These are phyloP conservation scores for Lotmaria passim DNA, from an alignment of 208 protist species.

Conservation along the genomic window DNA sequence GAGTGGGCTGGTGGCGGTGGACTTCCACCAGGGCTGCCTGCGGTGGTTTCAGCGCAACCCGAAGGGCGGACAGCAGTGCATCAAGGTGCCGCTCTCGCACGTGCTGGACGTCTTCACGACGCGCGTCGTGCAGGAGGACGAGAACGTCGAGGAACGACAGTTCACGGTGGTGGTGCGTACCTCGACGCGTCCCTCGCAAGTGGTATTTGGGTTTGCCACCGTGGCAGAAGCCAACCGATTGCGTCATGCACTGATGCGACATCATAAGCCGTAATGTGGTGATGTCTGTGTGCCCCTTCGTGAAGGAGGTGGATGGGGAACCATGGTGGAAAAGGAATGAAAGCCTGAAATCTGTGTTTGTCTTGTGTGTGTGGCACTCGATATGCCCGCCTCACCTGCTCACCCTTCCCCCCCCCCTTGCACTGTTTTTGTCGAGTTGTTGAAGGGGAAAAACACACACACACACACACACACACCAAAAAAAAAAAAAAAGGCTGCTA, in stretches of 20 bases:
- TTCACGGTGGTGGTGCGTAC: conserved; percentile 70
- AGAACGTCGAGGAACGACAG: conserved; percentile 52
- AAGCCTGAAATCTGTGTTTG: too few species aligned
- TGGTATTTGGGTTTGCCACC: conserved; percentile 82
- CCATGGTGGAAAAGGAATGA: too few species aligned
- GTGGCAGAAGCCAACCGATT: conserved; percentile 60
- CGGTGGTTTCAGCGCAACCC: conserved; percentile 81
- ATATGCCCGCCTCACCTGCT: too few species aligned
- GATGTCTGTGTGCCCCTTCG: not conserved
- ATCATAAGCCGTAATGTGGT: not conserved
- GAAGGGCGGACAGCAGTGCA: conserved; percentile 64
- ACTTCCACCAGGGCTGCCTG: conserved; percentile 59
- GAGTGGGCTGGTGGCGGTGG: conserved; percentile 63
- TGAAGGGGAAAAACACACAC: too few species aligned
- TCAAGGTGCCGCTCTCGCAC: conserved; percentile 51
- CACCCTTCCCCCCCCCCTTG: too few species aligned
- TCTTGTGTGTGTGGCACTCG: too few species aligned
- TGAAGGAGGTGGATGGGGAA: not conserved
- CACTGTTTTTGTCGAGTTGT: too few species aligned
- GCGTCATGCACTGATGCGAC: conserved; percentile 34
- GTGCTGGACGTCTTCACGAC: conserved; percentile 59
- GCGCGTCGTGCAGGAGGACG: conserved; percentile 48
- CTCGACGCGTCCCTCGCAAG: conserved; percentile 71
- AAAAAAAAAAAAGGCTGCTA: too few species aligned
- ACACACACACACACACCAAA: too few species aligned